Conservation (phyloP, 1,284 basidiomycete genomes). For the Xerocomus nothofagi region DNA sequence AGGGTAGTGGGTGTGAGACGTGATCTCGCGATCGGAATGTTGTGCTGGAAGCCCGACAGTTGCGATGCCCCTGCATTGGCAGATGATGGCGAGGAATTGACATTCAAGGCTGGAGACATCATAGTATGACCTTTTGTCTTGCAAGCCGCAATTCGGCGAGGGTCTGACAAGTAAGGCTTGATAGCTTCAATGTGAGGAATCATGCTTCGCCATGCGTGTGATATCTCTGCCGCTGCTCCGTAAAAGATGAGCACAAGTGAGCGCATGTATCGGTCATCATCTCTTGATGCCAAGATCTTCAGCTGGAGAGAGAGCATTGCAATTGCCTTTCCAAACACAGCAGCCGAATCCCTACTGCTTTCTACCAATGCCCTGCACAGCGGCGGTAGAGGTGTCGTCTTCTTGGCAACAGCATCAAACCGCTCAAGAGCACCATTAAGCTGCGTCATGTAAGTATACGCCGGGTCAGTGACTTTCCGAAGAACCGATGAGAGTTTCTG, state of each 20-base stretch:
- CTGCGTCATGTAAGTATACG: slow-evolving; percentile 78
- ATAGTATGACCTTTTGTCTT: slow-evolving; percentile 29
- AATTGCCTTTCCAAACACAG: slow-evolving; percentile 85
- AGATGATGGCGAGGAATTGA: slow-evolving; percentile 23
- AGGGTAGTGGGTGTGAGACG: slow-evolving; percentile 34
- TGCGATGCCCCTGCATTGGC: slow-evolving; percentile 26
- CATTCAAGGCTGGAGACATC: slow-evolving; percentile 6
- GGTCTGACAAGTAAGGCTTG: slow-evolving; percentile 59
- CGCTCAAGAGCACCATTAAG: slow-evolving; percentile 90
- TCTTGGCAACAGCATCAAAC: slow-evolving; percentile 84
- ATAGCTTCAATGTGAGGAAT: slow-evolving; percentile 73
- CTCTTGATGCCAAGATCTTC: slow-evolving; percentile 69
- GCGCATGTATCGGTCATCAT: slow-evolving; percentile 87
- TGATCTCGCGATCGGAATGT: slow-evolving; percentile 38
- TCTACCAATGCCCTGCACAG: slow-evolving; percentile 83
- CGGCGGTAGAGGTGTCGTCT: slow-evolving; percentile 64
- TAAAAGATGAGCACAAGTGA: slow-evolving; percentile 89
- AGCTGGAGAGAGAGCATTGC: slow-evolving; percentile 83
- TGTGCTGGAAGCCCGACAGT: slow-evolving; percentile 26
- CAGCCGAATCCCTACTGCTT: slow-evolving; percentile 83
- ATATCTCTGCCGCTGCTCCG: slow-evolving; percentile 88
- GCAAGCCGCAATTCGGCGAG: slow-evolving; percentile 35
- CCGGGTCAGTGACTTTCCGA: slow-evolving; percentile 83
- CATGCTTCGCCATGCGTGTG: slow-evolving; percentile 83
- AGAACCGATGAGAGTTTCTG: slow-evolving; percentile 85